Evolutionary conservation across 352 stramenopile species (phyloP).

Genomic region (Phytophthora melonis): DNA sequence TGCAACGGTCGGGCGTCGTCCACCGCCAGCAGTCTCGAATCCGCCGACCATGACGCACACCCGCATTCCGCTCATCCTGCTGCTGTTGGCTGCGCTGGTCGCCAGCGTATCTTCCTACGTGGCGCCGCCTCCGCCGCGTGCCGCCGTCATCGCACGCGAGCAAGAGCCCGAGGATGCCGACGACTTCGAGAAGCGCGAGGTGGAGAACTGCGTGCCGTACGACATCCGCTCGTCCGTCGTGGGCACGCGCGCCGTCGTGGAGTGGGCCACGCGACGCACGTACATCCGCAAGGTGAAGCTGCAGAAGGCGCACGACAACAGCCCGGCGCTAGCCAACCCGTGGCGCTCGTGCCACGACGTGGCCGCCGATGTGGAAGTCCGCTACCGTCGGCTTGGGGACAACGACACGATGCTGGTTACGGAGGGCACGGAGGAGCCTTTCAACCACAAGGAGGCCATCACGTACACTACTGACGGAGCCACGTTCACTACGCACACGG

Average conservation of each 20-base stretch:
- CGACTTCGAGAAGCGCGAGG: slow-evolving; percentile 80
- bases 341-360: slow-evolving; percentile 82
- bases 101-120: slow-evolving; percentile 5
- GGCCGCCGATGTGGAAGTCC: slow-evolving; percentile 58
- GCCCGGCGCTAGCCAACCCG: slow-evolving; percentile 42
- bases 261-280: slow-evolving; percentile 78
- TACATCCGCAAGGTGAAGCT: slow-evolving; percentile 76
- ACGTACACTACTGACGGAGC: slow-evolving; percentile 59
- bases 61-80: slow-evolving; percentile 1
- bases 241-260: slow-evolving; percentile 60
- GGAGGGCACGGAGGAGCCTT: slow-evolving; percentile 36
- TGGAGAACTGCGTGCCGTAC: slow-evolving; percentile 90
- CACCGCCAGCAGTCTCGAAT: slow-evolving; percentile 25
- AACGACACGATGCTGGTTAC: slow-evolving; percentile 36
- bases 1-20: background rate
- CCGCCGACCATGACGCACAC: slow-evolving; percentile 9
- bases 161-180: slow-evolving; percentile 58
- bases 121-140: slow-evolving; percentile 17
- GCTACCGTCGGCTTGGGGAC: slow-evolving; percentile 55
- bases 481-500: slow-evolving; percentile 76
- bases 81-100: slow-evolving; percentile 8
- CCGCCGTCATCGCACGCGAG: slow-evolving; percentile 35
- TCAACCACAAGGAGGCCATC: slow-evolving; percentile 55
- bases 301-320: slow-evolving; percentile 48
- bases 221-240: slow-evolving; percentile 78